Evolutionary conservation across 176 grass and related monocot species (phyloP).

Genomic region (Oryza officinalis): DNA sequence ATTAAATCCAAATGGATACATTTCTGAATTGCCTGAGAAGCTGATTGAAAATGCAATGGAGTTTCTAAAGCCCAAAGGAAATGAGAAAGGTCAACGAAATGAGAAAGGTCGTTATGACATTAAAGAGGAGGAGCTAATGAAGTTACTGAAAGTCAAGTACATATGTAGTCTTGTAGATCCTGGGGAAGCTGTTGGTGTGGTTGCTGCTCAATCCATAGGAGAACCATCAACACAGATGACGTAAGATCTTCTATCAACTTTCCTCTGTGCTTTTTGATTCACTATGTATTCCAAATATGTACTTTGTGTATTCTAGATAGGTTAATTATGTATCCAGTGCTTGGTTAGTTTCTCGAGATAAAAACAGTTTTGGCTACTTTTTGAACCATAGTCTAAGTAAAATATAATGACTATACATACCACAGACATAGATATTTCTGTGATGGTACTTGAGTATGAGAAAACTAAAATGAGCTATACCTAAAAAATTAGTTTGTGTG

Average conservation of each 20-base stretch:
- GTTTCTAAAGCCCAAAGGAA: constrained; percentile 8
- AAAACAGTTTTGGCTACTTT: neutral
- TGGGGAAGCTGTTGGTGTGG: constrained; percentile 90
- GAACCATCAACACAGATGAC: constrained; percentile 99
- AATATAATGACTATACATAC: too few species aligned
- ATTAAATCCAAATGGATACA: constrained; percentile 42
- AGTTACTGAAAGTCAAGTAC: constrained; percentile 73
- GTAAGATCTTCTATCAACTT: constrained; percentile 49
- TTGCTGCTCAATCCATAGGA: constrained; percentile 92
- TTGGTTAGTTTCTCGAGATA: neutral
- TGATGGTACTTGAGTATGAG: too few species aligned
- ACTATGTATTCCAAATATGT: neutral
- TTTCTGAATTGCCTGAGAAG: constrained; percentile 43
- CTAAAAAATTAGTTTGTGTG: too few species aligned
- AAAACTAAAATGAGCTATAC: too few species aligned
- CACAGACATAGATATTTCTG: too few species aligned
- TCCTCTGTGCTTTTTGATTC: neutral
- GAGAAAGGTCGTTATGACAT: constrained; percentile 21
- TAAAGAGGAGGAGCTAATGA: constrained; percentile 42
- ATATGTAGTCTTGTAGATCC: constrained; percentile 69
- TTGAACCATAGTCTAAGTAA: too few species aligned
- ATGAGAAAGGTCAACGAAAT: too few species aligned
- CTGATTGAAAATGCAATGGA: neutral
- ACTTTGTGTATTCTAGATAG: too few species aligned
- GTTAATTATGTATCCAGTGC: neutral